Base-by-base conservation (phyloP, 2,329 filamentous ascomycete species). In the Neobulgaria alba region DNA sequence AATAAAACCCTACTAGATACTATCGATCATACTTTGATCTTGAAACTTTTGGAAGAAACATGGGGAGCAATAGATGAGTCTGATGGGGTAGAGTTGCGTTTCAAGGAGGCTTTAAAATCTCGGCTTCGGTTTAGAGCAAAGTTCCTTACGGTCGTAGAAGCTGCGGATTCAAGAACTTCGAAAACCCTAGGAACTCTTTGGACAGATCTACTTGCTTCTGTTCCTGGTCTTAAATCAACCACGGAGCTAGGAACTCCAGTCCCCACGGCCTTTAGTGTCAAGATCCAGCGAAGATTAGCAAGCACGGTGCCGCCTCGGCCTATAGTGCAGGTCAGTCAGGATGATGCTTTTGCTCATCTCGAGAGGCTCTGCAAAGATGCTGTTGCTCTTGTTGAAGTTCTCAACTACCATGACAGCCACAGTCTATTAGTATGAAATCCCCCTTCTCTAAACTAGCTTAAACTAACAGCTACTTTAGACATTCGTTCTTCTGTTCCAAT, bases 291-390 rank as follows among this genome's bases (percentile, higher is more conserved):
- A n/a, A 83, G 83, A 48, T 70, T 98, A 21, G 89, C 92, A 1
- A 95, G 88, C 52, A 95, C 88, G 0, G 89, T 95, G 54, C 92
- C 92, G 3, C 92, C 92, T 5, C 76, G 90, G 7, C 89, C 90
- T 0, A 90, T 95, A 53, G 85, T 95, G 9, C 73, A 86, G 39
- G 67, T 89, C 2, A 76, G 74, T 18, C 82, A 85, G 51, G 74
- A 80, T 10, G 79, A 86, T 53, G 84, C 88, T 0, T 74, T 82
- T 48, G 65, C 65, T 15, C 80, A 85, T 51, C 70, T 95, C 47
- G 72, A 72, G 42, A 75, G 78, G 33, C 64, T 95, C 19, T 84
- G 83, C 46, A 67, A 74, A 41, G 86, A 95, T 60, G 82, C 80
- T 2, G 66, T 75, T 18, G 80, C 89, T 51, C 70, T 82, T 15